Evolutionary conservation across 2,329 filamentous ascomycete genomes (phyloP).

Genomic region (Sclerotinia sclerotiorum): DNA sequence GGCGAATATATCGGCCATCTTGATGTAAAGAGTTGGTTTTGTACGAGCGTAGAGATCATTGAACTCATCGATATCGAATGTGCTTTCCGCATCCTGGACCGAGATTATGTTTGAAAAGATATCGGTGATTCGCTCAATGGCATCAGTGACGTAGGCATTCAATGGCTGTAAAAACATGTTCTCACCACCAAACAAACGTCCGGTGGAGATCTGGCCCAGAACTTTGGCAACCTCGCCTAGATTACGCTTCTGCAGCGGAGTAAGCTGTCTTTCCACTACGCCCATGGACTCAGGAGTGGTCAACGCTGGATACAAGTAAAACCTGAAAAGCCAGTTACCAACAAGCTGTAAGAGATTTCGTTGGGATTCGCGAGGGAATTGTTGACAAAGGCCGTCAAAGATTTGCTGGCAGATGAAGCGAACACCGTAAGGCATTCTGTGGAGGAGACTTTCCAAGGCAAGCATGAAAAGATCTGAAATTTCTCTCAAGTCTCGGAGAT

Average conservation of each 20-base stretch:
- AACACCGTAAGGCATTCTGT: slow-evolving; percentile 89
- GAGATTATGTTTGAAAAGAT: slow-evolving; percentile 78
- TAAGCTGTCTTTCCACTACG: slow-evolving; percentile 84
- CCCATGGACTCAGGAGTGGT: slow-evolving; percentile 90
- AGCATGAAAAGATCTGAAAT: slow-evolving; percentile 89
- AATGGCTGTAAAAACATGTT: slow-evolving; percentile 95
- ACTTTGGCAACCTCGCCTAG: slow-evolving; percentile 89
- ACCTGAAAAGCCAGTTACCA: slow-evolving; percentile 90
- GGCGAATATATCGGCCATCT: slow-evolving; percentile 95
- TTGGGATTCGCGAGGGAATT: slow-evolving; percentile 77
- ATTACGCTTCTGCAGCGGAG: slow-evolving; percentile 90
- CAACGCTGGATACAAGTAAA: slow-evolving; percentile 87
- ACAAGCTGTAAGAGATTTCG: slow-evolving; percentile 79
- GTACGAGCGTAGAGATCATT: slow-evolving; percentile 96
- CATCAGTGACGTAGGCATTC: slow-evolving; percentile 86
- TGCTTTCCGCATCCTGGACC: slow-evolving; percentile 81
- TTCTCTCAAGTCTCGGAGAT: slow-evolving; percentile 89
- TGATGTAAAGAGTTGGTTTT: slow-evolving; percentile 98
- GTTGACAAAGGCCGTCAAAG: slow-evolving; percentile 72
- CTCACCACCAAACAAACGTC: slow-evolving; percentile 86
- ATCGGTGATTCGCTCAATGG: slow-evolving; percentile 73
- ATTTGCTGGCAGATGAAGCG: slow-evolving; percentile 85
- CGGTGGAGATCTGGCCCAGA: slow-evolving; percentile 82
- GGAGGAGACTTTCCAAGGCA: slow-evolving; percentile 76
- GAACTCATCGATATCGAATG: slow-evolving; percentile 98